phyloP scores from a whole-genome alignment of 371 early-diverging fungal genomes.

The Mucor lusitanicus region DNA sequence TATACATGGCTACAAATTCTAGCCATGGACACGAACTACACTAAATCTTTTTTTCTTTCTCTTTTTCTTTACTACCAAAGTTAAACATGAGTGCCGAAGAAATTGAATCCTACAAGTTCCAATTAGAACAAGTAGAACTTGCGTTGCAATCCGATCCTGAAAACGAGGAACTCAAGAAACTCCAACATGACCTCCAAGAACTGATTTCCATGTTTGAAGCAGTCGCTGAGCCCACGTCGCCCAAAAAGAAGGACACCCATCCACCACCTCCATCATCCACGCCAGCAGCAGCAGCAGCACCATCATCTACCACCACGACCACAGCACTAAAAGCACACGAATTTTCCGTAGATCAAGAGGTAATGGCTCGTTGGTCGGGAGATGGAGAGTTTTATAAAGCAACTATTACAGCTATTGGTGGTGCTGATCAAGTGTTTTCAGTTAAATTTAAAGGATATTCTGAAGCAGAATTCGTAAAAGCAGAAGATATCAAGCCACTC shows the following conservation, averaged over 20 bases:
- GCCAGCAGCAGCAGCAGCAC: neutral
- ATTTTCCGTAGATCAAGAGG: slow-evolving; percentile 61
- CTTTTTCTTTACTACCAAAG: neutral
- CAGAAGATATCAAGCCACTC: slow-evolving; percentile 59
- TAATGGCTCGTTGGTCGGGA: slow-evolving; percentile 66
- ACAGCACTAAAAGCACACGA: slow-evolving; percentile 33
- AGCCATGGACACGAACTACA: neutral
- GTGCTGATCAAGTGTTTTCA: slow-evolving; percentile 64
- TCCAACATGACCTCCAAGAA: slow-evolving; percentile 70
- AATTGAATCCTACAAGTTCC: slow-evolving; percentile 65
- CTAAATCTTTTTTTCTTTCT: neutral
- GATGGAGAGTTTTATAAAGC: slow-evolving; percentile 79
- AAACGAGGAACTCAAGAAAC: slow-evolving; percentile 70
- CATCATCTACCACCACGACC: neutral
- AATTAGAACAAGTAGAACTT: slow-evolving; percentile 75
- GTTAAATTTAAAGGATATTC: slow-evolving; percentile 69
- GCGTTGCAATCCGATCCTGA: slow-evolving; percentile 68
- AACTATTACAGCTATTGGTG: slow-evolving; percentile 67
- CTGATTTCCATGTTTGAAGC: slow-evolving; percentile 65
- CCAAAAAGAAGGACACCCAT: slow-evolving; percentile 18
- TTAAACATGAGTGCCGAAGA: slow-evolving; percentile 53
- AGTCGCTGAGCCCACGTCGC: slow-evolving; percentile 19
- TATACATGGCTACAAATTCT: neutral
- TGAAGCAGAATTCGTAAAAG: slow-evolving; percentile 56
- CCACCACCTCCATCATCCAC: neutral